phyloP scores from a whole-genome alignment of 2,329 filamentous ascomycete species.

The Drechslera avenae region DNA sequence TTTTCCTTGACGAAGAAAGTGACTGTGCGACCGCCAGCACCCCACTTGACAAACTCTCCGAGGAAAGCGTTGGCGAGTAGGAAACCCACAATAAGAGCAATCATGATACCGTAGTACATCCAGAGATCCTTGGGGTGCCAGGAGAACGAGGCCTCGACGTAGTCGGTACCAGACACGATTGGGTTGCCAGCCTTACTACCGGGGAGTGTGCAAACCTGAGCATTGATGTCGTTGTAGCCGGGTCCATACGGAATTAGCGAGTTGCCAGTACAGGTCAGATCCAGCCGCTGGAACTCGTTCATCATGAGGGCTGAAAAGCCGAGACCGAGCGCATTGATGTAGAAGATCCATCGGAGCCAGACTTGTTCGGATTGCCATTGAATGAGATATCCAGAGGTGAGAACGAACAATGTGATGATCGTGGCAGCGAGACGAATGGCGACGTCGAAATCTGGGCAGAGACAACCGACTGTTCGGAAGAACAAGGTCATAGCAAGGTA shows the following conservation, averaged over 20 bases:
- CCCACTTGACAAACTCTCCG: conserved; percentile 78
- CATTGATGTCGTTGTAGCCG: conserved; percentile 70
- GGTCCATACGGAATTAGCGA: conserved; percentile 74
- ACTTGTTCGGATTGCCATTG: conserved; percentile 76
- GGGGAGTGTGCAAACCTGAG: conserved; percentile 81
- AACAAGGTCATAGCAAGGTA: conserved; percentile 54
- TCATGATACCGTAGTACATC: conserved; percentile 69
- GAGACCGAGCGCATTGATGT: conserved; percentile 77
- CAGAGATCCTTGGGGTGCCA: conserved; percentile 73
- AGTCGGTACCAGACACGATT: conserved; percentile 68
- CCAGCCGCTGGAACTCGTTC: conserved; percentile 77
- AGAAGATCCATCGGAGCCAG: conserved; percentile 85
- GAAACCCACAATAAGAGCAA: conserved; percentile 76
- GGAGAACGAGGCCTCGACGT: conserved; percentile 70
- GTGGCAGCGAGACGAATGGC: conserved; percentile 80
- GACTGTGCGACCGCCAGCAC: conserved; percentile 78
- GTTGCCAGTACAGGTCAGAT: conserved; percentile 69
- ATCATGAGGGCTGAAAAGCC: conserved; percentile 81
- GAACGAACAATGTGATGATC: conserved; percentile 79
- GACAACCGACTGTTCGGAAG: conserved; percentile 60
- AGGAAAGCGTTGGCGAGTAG: conserved; percentile 73
- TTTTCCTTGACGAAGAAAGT: conserved; percentile 77
- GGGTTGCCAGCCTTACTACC: conserved; percentile 71
- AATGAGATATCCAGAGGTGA: conserved; percentile 83
- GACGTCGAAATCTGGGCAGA: conserved; percentile 81